Evolutionary conservation across 345 rosid species (phyloP).

Genomic region (Gossypium sturtianum): DNA sequence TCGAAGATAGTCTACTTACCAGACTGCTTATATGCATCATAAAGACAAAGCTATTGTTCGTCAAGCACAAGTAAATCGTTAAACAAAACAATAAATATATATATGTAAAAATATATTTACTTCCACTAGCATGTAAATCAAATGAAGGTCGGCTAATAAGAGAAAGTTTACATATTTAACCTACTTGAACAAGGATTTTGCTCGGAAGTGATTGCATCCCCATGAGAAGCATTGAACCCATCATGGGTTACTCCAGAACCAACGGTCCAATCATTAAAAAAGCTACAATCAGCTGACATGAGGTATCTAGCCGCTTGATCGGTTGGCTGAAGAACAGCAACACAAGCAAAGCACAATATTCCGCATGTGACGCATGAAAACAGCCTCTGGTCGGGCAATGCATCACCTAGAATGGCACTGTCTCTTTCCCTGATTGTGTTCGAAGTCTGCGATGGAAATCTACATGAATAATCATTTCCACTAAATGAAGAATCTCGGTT

Average conservation of each 20-base stretch:
- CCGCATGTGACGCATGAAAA: constrained; percentile 95
- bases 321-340: constrained; percentile 79
- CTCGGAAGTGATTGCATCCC: constrained; percentile 24
- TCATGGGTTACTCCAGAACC: constrained; percentile 46
- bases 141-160: not conserved
- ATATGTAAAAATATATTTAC: not conserved
- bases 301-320: constrained; percentile 79
- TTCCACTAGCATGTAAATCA: not conserved
- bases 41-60: not conserved
- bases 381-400: constrained; percentile 77
- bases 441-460: constrained; percentile 6
- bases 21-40: not conserved
- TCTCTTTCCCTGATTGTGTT: constrained; percentile 26
- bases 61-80: not conserved
- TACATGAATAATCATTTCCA: constrained; percentile 25
- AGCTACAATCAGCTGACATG: constrained; percentile 90
- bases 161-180: constrained; percentile 20
- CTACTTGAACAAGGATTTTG: constrained; percentile 38
- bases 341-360: constrained; percentile 74
- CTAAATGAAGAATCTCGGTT: constrained; percentile 31
- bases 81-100: not conserved
- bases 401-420: constrained; percentile 32
- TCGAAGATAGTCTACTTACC: not conserved
- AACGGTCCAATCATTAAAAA: constrained; percentile 75
- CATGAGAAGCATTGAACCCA: constrained; percentile 22